phyloP scores from a whole-genome alignment of 176 grass and related monocot genomes.

The Oryza nivara region DNA sequence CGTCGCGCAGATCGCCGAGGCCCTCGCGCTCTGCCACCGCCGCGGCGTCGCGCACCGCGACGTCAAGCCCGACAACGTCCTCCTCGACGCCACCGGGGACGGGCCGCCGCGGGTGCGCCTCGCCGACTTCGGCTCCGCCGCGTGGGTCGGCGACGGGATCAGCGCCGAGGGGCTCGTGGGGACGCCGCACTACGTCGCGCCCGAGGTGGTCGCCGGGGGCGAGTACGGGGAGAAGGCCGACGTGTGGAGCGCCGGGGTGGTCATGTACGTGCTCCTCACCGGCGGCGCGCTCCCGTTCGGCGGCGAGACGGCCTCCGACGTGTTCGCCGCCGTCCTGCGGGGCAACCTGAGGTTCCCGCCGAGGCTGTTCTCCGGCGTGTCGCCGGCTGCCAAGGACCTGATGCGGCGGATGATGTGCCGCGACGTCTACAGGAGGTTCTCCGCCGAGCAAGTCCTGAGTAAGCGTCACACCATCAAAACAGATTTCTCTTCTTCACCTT shows the following conservation, averaged over 20 bases:
- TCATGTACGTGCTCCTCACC: slow-evolving; percentile 74
- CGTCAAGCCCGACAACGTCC: slow-evolving; percentile 92
- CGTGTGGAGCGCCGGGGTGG: slow-evolving; percentile 85
- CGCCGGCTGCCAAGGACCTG: slow-evolving; percentile 77
- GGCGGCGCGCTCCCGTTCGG: slow-evolving; percentile 75
- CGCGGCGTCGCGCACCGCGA: slow-evolving; percentile 79
- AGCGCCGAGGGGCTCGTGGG: slow-evolving; percentile 64
- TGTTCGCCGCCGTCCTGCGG: slow-evolving; percentile 65
- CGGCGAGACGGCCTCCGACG: slow-evolving; percentile 67
- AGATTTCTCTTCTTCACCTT: background rate
- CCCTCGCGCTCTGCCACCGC: slow-evolving; percentile 70
- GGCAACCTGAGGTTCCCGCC: slow-evolving; percentile 73
- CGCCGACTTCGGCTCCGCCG: slow-evolving; percentile 83
- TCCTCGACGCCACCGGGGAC: slow-evolving; percentile 49
- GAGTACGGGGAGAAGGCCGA: slow-evolving; percentile 91
- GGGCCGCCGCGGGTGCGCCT: slow-evolving; percentile 42
- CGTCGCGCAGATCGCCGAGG: slow-evolving; percentile 60
- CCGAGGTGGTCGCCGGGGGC: slow-evolving; percentile 67
- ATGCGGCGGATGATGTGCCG: slow-evolving; percentile 83
- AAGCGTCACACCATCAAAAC: background rate
- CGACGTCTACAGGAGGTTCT: slow-evolving; percentile 77
- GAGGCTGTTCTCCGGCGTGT: slow-evolving; percentile 63
- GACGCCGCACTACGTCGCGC: slow-evolving; percentile 88
- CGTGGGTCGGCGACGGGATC: slow-evolving; percentile 46
- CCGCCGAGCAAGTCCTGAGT: slow-evolving; percentile 85